Base-by-base conservation (phyloP, 1,139 yeast genomes). In the Zygosaccharomyces sapae region DNA sequence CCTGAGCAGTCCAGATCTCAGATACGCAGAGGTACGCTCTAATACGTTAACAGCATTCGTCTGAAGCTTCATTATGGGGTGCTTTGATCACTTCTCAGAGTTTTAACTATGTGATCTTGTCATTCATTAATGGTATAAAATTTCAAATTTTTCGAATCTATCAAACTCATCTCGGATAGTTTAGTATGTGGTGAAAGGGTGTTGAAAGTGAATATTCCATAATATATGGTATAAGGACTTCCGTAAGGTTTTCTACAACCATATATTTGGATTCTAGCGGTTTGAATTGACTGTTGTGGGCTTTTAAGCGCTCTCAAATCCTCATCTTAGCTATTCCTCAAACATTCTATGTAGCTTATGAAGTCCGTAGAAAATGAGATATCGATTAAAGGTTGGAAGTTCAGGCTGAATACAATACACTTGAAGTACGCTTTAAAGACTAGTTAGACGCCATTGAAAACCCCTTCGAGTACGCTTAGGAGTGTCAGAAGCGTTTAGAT, bases 21-120 rank as follows among this genome's bases (percentile, higher is more conserved):
- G 69, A 58, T 80, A 81, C 45, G 83, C 81, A 1, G 94, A 81
- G 0, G 95, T 85, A 59, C 89, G 77, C 63, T 84, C 86, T 44
- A 88, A 75, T 16, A 89, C 86, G 49, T 79, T 77, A 35, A 80
- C 74, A 27, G 95, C 94, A 53, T 76, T 73, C 18, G 76, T 75
- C 61, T 83, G 88, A 49, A 81, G 72, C 72, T 79, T 83, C 92
- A 85, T 84, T 9, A n/a, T 12, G 31, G 18, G 13, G 5, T 35
- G 6, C 12, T 5, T 35, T 20, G 9, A 27, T 27, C 5, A 5
- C 12, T 5, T 9, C n/a, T 12, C 12, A 27, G n/a, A 27, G n/a
- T 10, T 27, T 8, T 27, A 10, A 27, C n/a, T 24, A 9, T 10
- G 31, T 10, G 31, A 10, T 12, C 31, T 27, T 5, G 31, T 27